Evolutionary conservation across 2,329 filamentous ascomycete genomes (phyloP).

Genomic region (Epichloe scottii): DNA sequence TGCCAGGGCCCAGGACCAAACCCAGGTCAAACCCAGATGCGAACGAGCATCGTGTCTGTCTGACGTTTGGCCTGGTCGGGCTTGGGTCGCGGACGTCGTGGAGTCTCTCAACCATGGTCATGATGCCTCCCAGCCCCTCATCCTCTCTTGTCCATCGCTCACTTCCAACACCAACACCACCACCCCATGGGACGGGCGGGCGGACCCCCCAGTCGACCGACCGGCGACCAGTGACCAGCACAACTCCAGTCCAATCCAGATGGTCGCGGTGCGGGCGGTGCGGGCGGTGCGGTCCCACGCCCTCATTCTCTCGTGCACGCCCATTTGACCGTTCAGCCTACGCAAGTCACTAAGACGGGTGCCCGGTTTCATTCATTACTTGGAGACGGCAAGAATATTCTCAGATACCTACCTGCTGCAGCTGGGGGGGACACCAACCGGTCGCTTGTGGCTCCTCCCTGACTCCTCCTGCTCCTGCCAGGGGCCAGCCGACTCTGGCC

Average conservation of each 20-base stretch:
- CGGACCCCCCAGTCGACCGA: not conserved
- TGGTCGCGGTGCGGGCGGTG: too few species aligned
- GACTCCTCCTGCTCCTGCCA: constrained; percentile 1
- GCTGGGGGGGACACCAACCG: not conserved
- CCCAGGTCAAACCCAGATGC: constrained; percentile 1
- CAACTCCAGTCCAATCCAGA: not conserved
- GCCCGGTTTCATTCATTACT: not conserved
- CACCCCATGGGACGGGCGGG: not conserved
- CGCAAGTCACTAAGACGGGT: constrained; percentile 1
- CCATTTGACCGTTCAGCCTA: too few species aligned
- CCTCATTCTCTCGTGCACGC: too few species aligned
- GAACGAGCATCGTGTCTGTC: constrained; percentile 1
- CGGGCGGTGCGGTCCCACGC: too few species aligned
- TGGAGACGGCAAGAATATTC: not conserved
- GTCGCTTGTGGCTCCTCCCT: not conserved
- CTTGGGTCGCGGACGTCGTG: constrained; percentile 1
- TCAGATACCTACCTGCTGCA: not conserved
- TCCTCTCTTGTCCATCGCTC: not conserved
- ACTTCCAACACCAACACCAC: not conserved
- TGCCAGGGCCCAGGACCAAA: not conserved
- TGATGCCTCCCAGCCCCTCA: not conserved
- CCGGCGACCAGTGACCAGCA: not conserved
- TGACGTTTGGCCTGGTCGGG: constrained; percentile 1
- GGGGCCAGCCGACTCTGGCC: not conserved
- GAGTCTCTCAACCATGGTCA: not conserved